Evolutionary conservation across 352 stramenopile genomes (phyloP), one percentile per base, ranked within the genome.

Genomic region (Pythium biforme): DNA sequence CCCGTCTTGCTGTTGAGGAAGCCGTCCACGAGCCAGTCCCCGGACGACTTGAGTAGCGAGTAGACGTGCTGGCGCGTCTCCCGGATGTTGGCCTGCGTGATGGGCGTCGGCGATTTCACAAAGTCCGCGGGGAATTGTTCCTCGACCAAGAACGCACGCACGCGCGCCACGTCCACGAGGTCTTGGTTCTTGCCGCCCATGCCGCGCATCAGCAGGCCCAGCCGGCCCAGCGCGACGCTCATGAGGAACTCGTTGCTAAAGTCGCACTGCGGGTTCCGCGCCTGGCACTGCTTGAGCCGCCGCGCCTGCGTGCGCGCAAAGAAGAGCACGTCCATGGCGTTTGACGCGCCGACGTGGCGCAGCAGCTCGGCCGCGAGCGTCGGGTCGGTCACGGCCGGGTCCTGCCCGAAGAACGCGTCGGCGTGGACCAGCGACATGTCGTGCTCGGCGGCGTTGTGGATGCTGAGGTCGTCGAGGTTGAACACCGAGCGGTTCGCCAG

Each of bases 361-460:
- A 83, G 58, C 19, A 83, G 37, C 17, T 76, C 67, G 14, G 68
- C 60, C 15, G 63, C 64, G 20, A 86, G 55, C 19, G 55, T 63
- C 14, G 62, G 48, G 34, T 76, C 74, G 12, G 47, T 69, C 20
- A 51, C 34, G 26, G 69, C 64, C 4, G 74, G 72, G 61, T 84
- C 69, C 43, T 65, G 41, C 23, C 68, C 74, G 51, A 72, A 77
- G 50, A 73, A 75, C 11, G 70, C 67, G 46, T 85, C 75, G 2
- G 64, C 58, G 46, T 79, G 75, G 14, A 65, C 66, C 9, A 88
- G 62, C 39, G 78, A 88, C 55, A 68, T 68, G 45, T 88, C 78
- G 52, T 83, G 76, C 50, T 85, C 78, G 39, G 73, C 66, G 8
- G 48, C 57, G 52, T 71, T 68, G 67, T 78, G 73, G 15, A 55